Evolutionary conservation across 192 early-diverging fungal species (phyloP).

Genomic region (Coemansia pectinata): DNA sequence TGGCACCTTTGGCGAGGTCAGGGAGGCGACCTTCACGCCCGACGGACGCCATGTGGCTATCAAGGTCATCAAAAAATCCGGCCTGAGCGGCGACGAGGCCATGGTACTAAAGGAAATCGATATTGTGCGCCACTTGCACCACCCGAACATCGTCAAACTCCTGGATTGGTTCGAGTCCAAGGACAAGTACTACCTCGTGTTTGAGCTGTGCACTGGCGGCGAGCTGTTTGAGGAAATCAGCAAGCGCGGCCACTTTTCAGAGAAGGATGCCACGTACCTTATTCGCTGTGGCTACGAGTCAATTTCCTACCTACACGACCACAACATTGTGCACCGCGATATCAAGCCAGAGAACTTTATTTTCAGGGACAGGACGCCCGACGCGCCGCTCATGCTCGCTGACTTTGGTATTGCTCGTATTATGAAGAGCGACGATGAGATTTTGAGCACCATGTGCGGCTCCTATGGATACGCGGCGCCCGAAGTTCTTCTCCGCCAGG

Average conservation of each 20-base stretch:
- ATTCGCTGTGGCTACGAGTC: constrained; percentile 74
- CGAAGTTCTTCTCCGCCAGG: constrained; percentile 80
- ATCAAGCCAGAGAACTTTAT: constrained; percentile 89
- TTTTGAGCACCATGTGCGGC: constrained; percentile 81
- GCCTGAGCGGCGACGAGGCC: constrained; percentile 76
- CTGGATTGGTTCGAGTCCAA: constrained; percentile 71
- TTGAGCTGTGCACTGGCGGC: constrained; percentile 81
- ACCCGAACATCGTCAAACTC: constrained; percentile 87
- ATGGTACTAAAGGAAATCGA: constrained; percentile 94
- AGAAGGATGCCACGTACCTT: constrained; percentile 76
- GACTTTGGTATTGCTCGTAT: constrained; percentile 85
- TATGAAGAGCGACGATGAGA: constrained; percentile 63
- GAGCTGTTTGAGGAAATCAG: constrained; percentile 86
- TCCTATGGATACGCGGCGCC: constrained; percentile 84
- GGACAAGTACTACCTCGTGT: constrained; percentile 75
- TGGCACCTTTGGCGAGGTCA: constrained; percentile 76
- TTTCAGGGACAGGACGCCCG: constrained; percentile 62
- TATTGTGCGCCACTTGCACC: constrained; percentile 77
- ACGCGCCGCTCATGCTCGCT: constrained; percentile 77
- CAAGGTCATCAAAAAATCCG: constrained; percentile 90
- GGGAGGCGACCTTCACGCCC: constrained; percentile 64
- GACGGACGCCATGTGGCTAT: constrained; percentile 80
- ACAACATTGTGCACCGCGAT: constrained; percentile 85
- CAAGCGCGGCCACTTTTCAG: constrained; percentile 76
- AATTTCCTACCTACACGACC: constrained; percentile 81